Base-by-base conservation (phyloP, 441 rosid genomes). In the Pelargonium exstipulatum region DNA sequence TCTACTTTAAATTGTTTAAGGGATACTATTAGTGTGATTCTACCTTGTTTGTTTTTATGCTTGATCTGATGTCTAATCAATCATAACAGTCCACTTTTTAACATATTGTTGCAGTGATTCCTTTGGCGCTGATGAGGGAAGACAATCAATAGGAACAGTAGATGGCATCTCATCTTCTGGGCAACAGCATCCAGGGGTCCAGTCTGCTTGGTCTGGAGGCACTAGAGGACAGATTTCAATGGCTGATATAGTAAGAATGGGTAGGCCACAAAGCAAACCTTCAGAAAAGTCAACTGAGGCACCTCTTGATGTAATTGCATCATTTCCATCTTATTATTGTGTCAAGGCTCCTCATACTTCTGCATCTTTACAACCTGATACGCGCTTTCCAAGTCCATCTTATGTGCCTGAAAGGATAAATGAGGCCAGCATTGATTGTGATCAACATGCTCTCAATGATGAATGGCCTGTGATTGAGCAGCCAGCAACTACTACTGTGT, bases 171-270 rank as follows among this genome's bases (percentile, higher is more conserved):
- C 66, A 53, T 72, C 80, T 48, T 72, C 76, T 60, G 62, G 58
- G 29, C 78, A 75, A 68, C 37, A 51, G 8, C 68, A 75, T 37
- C 9, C 55, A 51, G 74, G 68, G 42, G 63, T 71, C 43, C 82
- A 80, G 65, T 37, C 82, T 58, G 26, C 76, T 60, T 68, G 74
- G 82, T 16, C 62, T 1, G 77, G 74, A 40, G 70, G 71, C 67
- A 13, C 80, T 64, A 18, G 69, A 18, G 82, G 79, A 32, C 37
- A 32, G 69, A 68, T 72, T 69, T 73, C 86, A 62, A 72, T 79
- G 83, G 84, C 79, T 69, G 83, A 80, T 48, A 70, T 80, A 60
- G 83, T 79, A 48, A 79, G 65, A 77, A 71, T 78, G 80, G 82
- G 26, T 62, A 57, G 64, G 69, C 69, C 69, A 42, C 53, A 53